Evolutionary conservation across 1,139 yeast species (phyloP).

Genomic region (Debaryomyces psychrophilus): DNA sequence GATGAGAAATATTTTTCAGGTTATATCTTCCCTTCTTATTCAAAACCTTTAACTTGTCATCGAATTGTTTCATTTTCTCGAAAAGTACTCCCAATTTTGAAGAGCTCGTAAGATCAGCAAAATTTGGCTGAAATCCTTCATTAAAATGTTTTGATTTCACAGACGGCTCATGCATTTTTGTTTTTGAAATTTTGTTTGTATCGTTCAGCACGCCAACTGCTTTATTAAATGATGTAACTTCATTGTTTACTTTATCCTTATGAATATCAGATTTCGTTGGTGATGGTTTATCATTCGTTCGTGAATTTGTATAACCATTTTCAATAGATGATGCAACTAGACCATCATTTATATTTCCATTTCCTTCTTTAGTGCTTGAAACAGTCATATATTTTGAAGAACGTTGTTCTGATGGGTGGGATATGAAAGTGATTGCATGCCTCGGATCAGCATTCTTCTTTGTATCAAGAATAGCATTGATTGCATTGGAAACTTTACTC

Average conservation of each 20-base stretch:
- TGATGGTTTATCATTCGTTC: too few species aligned
- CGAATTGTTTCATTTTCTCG: conserved; percentile 24
- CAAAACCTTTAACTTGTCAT: conserved; percentile 17
- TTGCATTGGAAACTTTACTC: background rate
- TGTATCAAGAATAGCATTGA: background rate
- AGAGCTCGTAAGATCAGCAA: conserved; percentile 6
- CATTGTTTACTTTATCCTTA: too few species aligned
- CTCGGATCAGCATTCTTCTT: background rate
- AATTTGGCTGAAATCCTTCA: conserved; percentile 11
- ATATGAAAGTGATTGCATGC: background rate
- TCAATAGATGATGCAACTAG: too few species aligned
- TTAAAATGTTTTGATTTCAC: background rate
- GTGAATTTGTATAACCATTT: too few species aligned
- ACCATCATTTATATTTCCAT: background rate
- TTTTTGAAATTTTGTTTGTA: conserved; percentile 5
- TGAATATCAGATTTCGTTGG: too few species aligned
- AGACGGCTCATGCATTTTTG: conserved; percentile 12
- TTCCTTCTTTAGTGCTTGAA: background rate
- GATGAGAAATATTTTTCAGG: background rate
- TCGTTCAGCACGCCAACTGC: background rate
- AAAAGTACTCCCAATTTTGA: conserved; percentile 20
- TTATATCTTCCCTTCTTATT: conserved; percentile 9
- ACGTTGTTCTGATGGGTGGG: background rate
- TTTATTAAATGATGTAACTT: too few species aligned
- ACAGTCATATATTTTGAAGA: background rate